Conservation (phyloP, 305 asterid species). For the Ruellia speciosa region DNA sequence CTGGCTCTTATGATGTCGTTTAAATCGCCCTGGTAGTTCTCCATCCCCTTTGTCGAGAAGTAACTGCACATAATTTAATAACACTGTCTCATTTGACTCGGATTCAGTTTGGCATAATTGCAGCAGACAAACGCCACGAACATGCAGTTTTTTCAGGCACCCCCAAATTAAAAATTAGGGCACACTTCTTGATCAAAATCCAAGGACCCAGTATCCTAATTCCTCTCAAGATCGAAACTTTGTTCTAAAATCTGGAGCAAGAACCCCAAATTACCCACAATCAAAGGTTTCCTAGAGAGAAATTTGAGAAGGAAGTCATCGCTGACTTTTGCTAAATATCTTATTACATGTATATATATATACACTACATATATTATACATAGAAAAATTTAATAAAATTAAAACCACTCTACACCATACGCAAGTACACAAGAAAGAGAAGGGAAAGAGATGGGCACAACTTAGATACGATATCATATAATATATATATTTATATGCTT, state of each 20-base stretch:
- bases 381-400: background rate
- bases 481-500: background rate
- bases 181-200: constrained; percentile 4
- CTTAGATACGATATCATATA: background rate
- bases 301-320: constrained; percentile 16
- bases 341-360: too few species aligned
- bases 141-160: constrained; percentile 29
- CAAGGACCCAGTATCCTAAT: constrained; percentile 6
- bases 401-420: constrained; percentile 36
- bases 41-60: constrained; percentile 39
- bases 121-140: constrained; percentile 27
- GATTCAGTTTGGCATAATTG: constrained; percentile 20
- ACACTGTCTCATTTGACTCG: constrained; percentile 25
- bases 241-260: background rate
- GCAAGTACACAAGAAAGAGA: constrained; percentile 35
- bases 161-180: constrained; percentile 10
- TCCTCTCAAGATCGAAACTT: background rate
- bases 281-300: background rate
- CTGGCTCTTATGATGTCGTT: constrained; percentile 62
- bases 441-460: constrained; percentile 16
- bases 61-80: constrained; percentile 34
- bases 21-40: constrained; percentile 68
- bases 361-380: background rate
- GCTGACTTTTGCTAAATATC: constrained; percentile 52
- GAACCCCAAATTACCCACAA: background rate